Conservation (phyloP, 1,284 basidiomycete genomes). For the Tetrapyrgos nigripes region DNA sequence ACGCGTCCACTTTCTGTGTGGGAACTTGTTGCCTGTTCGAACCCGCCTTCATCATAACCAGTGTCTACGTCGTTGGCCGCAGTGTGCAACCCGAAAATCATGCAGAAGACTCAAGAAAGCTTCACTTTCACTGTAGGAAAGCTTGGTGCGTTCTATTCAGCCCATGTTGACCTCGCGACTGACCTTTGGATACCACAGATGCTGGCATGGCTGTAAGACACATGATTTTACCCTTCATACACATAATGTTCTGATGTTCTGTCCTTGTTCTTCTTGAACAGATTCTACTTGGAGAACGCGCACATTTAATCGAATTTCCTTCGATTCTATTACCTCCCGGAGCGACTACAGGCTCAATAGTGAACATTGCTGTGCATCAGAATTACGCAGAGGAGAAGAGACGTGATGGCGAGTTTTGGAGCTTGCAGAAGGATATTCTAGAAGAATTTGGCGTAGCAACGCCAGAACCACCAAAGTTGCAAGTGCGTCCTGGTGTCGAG, state of each 20-base stretch:
- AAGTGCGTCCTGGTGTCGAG: constrained; percentile 49
- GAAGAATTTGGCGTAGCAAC: constrained; percentile 72
- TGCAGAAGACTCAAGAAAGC: constrained; percentile 48
- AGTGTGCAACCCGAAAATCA: neutral
- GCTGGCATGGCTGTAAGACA: constrained; percentile 81
- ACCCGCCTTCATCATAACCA: neutral
- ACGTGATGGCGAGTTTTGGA: constrained; percentile 82
- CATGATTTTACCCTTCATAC: neutral
- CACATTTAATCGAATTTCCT: constrained; percentile 95
- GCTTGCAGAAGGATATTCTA: constrained; percentile 82
- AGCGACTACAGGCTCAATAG: constrained; percentile 91
- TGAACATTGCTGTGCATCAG: constrained; percentile 91
- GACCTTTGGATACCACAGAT: constrained; percentile 48
- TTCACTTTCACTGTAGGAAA: constrained; percentile 78
- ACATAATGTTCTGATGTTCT: constrained; percentile 7
- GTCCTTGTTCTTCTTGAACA: constrained; percentile 33
- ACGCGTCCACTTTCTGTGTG: neutral
- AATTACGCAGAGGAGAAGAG: constrained; percentile 84
- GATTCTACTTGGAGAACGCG: constrained; percentile 91
- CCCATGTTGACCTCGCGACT: constrained; percentile 2
- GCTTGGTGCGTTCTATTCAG: constrained; percentile 53
- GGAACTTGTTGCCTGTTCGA: neutral
- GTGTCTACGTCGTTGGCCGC: neutral
- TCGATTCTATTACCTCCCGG: constrained; percentile 91
- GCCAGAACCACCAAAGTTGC: constrained; percentile 77